phyloP scores from a whole-genome alignment of 1,284 basidiomycete genomes.

The Microstroma glucosiphilum region DNA sequence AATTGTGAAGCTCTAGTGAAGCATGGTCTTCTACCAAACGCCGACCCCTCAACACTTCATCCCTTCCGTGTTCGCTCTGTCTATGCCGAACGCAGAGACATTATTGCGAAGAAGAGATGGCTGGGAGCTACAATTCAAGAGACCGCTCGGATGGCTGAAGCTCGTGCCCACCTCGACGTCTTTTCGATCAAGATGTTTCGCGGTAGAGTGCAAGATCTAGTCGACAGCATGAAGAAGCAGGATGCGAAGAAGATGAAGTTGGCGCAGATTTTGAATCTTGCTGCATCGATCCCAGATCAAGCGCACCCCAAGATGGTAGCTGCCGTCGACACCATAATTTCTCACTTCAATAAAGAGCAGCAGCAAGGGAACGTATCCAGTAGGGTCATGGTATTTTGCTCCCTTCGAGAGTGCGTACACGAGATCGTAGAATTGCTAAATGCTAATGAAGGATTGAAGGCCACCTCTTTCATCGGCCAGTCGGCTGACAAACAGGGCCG shows the following conservation, averaged over 20 bases:
- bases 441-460: slow-evolving; percentile 55
- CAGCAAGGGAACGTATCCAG: slow-evolving; percentile 64
- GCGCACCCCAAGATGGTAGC: slow-evolving; percentile 88
- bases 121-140: slow-evolving; percentile 25
- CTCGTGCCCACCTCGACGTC: slow-evolving; percentile 59
- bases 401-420: slow-evolving; percentile 78
- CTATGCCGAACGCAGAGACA: slow-evolving; percentile 15
- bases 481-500: slow-evolving; percentile 73
- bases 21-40: slow-evolving; percentile 27
- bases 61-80: slow-evolving; percentile 35
- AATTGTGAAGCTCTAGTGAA: slow-evolving; percentile 36
- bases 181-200: slow-evolving; percentile 57
- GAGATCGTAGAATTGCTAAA: slow-evolving; percentile 67
- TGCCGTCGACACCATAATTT: slow-evolving; percentile 52
- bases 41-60: slow-evolving; percentile 35
- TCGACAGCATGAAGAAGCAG: slow-evolving; percentile 52
- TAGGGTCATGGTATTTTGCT: slow-evolving; percentile 92
- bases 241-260: slow-evolving; percentile 23
- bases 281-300: slow-evolving; percentile 5
- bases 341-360: slow-evolving; percentile 31
- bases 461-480: slow-evolving; percentile 90
- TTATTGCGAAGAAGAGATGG: slow-evolving; percentile 20
- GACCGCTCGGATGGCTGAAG: slow-evolving; percentile 34
- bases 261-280: slow-evolving; percentile 52
- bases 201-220: slow-evolving; percentile 50